These are phyloP conservation scores for Venturia effusa DNA, from an alignment of 2,329 filamentous ascomycete species.

Conservation along the genomic window DNA sequence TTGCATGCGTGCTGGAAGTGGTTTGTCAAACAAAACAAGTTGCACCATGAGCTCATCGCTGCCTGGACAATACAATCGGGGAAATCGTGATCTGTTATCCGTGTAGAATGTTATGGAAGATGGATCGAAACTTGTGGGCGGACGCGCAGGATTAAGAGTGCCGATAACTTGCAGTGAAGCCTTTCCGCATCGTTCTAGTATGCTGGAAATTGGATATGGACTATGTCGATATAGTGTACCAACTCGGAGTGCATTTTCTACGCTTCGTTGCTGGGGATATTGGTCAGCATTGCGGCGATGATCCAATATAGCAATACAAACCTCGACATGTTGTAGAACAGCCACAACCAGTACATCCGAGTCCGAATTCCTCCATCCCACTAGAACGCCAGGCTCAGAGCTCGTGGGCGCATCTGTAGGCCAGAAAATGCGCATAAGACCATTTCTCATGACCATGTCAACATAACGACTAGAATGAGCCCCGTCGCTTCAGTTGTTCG, in stretches of 20 bases:
- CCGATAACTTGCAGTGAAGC: slow-evolving; percentile 78
- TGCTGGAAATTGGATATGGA: slow-evolving; percentile 65
- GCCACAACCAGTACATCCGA: slow-evolving; percentile 84
- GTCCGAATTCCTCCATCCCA: slow-evolving; percentile 91
- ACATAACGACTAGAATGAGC: slow-evolving; percentile 70
- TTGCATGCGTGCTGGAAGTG: slow-evolving; percentile 81
- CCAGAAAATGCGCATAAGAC: slow-evolving; percentile 97
- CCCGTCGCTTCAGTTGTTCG: slow-evolving; percentile 86
- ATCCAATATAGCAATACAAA: slow-evolving; percentile 33
- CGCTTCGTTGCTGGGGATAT: slow-evolving; percentile 53
- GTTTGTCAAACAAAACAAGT: slow-evolving; percentile 79
- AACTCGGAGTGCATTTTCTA: slow-evolving; percentile 77
- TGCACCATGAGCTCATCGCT: slow-evolving; percentile 61
- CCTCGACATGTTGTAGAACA: slow-evolving; percentile 83
- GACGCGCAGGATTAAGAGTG: slow-evolving; percentile 52
- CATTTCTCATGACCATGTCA: slow-evolving; percentile 61
- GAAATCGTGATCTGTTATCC: slow-evolving; percentile 42
- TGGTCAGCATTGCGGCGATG: background rate
- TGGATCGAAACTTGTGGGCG: slow-evolving; percentile 46
- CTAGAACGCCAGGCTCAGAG: slow-evolving; percentile 68
- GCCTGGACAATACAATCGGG: slow-evolving; percentile 60
- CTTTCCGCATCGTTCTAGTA: slow-evolving; percentile 77
- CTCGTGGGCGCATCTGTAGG: slow-evolving; percentile 73
- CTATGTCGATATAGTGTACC: slow-evolving; percentile 76
- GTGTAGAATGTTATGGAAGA: slow-evolving; percentile 56